Evolutionary conservation across 1,139 yeast species (phyloP), one percentile per base, ranked within the genome.

Genomic region (Torulaspora pretoriensis): DNA sequence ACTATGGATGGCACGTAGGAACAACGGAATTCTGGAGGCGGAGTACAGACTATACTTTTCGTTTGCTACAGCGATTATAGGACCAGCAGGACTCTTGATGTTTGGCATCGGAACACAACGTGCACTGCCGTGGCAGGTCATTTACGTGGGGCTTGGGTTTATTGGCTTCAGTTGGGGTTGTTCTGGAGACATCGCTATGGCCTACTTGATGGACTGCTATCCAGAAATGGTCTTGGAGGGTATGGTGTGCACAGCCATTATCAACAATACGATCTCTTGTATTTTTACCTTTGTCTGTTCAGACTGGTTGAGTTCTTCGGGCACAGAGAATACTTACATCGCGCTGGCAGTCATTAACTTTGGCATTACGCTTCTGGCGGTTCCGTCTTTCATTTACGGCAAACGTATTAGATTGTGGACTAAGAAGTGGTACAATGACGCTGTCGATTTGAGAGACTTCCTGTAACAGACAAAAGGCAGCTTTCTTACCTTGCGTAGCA

Each of bases 81-180:
- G 88, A 3, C 92, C 96, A 1, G 68, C 77, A 3, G 96, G 96
- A 1, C 67, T 86, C 54, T 71, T 87, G 52, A 70, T 87, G 74
- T 85, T 86, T 65, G 96, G 96, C 17, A 79, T 84, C 33, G 95
- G 95, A n/a, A 74, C 83, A n/a, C 86, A 82, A 8, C 78, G 75
- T 40, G 70, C 70, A 30, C 69, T 78, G 60, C 73, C 74, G 17
- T 81, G 90, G 81, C 78, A 75, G 57, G 74, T 74, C 8, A 76
- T 80, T 35, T 81, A 81, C 56, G 74, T 79, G 22, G 88, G 88
- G 0, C 67, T 82, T 35, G 87, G 80, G 0, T 77, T 80, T 57
- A 77, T 82, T 54, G 88, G 88, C 0, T 80, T 81, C 53, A 84
- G 87, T 2, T 82, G 81, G 74, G 88, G 88, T 55, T 79, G 84